These are phyloP conservation scores for Solanum rostratum DNA, from an alignment of 257 asterid species.

Conservation along the genomic window DNA sequence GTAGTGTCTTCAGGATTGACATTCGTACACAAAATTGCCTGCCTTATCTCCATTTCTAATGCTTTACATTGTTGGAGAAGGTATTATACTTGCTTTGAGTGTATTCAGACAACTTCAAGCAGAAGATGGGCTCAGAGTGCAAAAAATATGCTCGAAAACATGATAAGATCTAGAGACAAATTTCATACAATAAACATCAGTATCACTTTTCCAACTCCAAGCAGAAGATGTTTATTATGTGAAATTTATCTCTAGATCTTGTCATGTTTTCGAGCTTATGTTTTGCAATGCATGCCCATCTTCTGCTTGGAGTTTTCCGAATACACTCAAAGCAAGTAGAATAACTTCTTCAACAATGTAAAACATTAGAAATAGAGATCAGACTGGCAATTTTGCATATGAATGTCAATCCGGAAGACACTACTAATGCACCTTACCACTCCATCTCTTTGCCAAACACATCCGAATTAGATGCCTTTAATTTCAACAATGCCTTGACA, in stretches of 20 bases:
- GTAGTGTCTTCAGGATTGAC: too few relatives aligned
- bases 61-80: too few relatives aligned
- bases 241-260: constrained; percentile 30
- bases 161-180: too few relatives aligned
- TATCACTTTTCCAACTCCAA: too few relatives aligned
- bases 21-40: too few relatives aligned
- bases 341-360: constrained; percentile 55
- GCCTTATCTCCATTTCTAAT: too few relatives aligned
- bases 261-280: constrained; percentile 61
- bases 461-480: constrained; percentile 43
- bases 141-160: too few relatives aligned
- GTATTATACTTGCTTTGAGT: too few relatives aligned
- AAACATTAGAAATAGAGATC: constrained; percentile 23
- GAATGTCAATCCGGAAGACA: constrained; percentile 46
- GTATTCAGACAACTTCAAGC: too few relatives aligned
- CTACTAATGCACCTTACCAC: constrained; percentile 43
- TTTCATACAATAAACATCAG: too few relatives aligned
- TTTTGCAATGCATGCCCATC: constrained; percentile 75
- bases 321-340: constrained; percentile 75
- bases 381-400: constrained; percentile 25
- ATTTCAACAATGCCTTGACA: constrained; percentile 23
- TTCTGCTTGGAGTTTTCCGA: constrained; percentile 70
- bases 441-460: constrained; percentile 55
- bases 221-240: neutral
- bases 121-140: too few relatives aligned